Base-by-base conservation (phyloP, 768 basidiomycete genomes). In the Trametes maxima region DNA sequence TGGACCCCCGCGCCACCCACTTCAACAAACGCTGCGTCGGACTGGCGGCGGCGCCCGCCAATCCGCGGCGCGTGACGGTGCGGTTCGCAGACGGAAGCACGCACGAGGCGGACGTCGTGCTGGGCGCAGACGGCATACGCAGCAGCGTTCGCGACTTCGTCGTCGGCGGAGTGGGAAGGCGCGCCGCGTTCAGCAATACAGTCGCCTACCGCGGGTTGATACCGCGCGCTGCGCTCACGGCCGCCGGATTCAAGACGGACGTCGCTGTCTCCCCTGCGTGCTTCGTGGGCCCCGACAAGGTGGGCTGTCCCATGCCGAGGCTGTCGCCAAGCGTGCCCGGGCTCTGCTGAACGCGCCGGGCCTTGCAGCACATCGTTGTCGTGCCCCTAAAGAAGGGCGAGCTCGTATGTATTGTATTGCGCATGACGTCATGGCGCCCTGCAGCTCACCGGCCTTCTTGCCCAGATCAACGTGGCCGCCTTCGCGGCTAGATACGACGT, bases 131-230 rank as follows among this genome's bases (percentile, higher is more conserved):
- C 59, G 76, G 72, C 3, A 72, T 76, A 64, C 70, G 69, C 60
- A 77, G 77, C 63, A 64, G 70, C 3, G 70, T 77, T 17, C 79
- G 83, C 40, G 63, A 62, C 42, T 73, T 71, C 52, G 77, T 84
- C 16, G 65, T 72, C 2, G 75, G 72, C 25, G 68, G 61, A 60
- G 52, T 45, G 36, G 52, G 45, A 35, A 14, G 22, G 24, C 28
- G 24, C 12, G n/a, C 54, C 21, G 68, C 54, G 35, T 86, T 79
- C 69, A 79, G 79, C 19, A 77, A 80, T 57, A 78, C 77, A 2
- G 74, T 77, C 36, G 82, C 80, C 3, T 85, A 82, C 68, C 79
- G 85, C 43, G 79, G 77, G 0, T 63, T 86, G 10, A 71, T 86
- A 14, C 73, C 79, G 11, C 67, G 71, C 22, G 73, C 78, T 22